Evolutionary conservation across 495 filamentous ascomycete genomes (phyloP).

Genomic region (Penicillium herquei): DNA sequence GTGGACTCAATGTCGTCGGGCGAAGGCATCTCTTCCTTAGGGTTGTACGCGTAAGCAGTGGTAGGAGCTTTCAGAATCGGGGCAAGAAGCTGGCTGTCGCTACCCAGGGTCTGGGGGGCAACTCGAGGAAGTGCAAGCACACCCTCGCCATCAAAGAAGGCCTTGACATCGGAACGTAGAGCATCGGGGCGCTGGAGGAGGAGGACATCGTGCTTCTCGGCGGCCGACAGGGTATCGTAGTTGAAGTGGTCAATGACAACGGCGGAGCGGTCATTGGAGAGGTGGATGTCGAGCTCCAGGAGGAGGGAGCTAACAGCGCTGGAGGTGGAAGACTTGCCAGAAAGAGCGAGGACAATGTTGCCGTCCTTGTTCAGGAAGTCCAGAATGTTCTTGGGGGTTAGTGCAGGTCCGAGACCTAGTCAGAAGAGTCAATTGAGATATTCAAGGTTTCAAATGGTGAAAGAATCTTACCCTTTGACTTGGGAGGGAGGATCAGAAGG

Average conservation of each 20-base stretch:
- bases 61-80: conserved; percentile 77
- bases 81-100: conserved; percentile 66
- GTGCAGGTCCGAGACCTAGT: conserved; percentile 77
- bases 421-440: conserved; percentile 27
- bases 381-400: conserved; percentile 83
- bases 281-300: conserved; percentile 85
- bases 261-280: conserved; percentile 79
- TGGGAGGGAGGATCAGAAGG: conserved; percentile 79
- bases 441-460: background rate
- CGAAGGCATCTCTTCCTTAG: conserved; percentile 75
- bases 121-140: conserved; percentile 77
- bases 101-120: conserved; percentile 77
- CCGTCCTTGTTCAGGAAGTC: conserved; percentile 89
- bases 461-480: conserved; percentile 71
- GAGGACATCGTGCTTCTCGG: conserved; percentile 86
- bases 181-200: conserved; percentile 64
- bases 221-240: conserved; percentile 72
- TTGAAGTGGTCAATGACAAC: conserved; percentile 94
- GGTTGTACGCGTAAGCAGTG: conserved; percentile 91
- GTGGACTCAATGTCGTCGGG: conserved; percentile 81
- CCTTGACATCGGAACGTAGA: conserved; percentile 66
- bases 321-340: conserved; percentile 68
- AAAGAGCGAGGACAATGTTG: conserved; percentile 89
- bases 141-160: conserved; percentile 71
- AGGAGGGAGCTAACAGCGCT: conserved; percentile 80